Base-by-base conservation (phyloP, 768 basidiomycete genomes). In the Austroboletus eburneus region DNA sequence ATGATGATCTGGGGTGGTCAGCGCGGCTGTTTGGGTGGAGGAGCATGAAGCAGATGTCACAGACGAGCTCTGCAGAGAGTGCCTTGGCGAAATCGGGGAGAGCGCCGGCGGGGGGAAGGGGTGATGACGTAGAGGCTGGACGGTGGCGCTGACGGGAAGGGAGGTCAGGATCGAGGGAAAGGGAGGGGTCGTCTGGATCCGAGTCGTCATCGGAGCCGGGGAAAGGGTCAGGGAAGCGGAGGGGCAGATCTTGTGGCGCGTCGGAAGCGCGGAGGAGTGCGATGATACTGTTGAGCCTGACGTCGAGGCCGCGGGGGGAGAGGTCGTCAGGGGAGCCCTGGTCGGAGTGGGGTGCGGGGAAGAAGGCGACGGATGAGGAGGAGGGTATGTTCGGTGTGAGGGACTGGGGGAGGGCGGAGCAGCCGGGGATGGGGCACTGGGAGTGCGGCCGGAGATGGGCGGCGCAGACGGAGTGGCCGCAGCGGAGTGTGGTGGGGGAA, bases 1-100 rank as follows among this genome's bases (percentile, higher is more conserved):
- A 69, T 98, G 95, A 65, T 97, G 94, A 66, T 95, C 97, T 12
- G 91, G 89, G 3, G 94, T 89, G 14, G 95, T 97, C n/a, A n/a
- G n/a, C n/a, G n/a, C n/a, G 42, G 93, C 75, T 5, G 95, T 93
- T 52, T 90, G 81, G n/a, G 68, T 83, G 82, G 54, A 93, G 73
- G 32, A 96, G 69, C 60, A 77, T 76, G 61, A 87, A 87, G 68
- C 95, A 98, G 27, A 98, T 93, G 65, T 93, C 88, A 65, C 95
- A 98, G 17, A 80, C 84, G 45, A 95, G 74, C 55, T 93, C 86
- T 10, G 75, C 57, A 12, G 42, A n/a, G 43, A 87, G 73, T 22
- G 80, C 77, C 61, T 85, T 85, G 58, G 80, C 74, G 48, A 86
- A 76, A 36, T 66, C 63, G 5, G 65, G 57, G 43, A 68, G 42